phyloP scores from a whole-genome alignment of 805 yeast species.

The Barnettozyma botsteinii region DNA sequence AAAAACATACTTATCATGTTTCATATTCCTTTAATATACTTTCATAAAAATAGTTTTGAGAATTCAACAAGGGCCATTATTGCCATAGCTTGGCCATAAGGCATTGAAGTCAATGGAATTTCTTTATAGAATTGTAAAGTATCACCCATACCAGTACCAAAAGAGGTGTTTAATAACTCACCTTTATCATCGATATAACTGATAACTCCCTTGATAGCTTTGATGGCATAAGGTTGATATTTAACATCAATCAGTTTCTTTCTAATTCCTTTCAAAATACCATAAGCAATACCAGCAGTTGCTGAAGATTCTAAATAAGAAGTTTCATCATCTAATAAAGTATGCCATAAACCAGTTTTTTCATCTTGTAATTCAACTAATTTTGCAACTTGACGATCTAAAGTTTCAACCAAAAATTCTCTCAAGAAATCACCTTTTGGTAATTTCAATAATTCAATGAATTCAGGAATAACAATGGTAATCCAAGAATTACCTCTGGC shows the following conservation, averaged over 20 bases:
- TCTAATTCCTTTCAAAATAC: conserved; percentile 12
- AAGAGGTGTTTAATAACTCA: conserved; percentile 11
- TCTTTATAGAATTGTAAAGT: conserved; percentile 11
- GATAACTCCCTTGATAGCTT: conserved; percentile 13
- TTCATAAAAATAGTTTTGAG: conserved; percentile 10
- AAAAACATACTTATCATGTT: too few species aligned
- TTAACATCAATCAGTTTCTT: conserved; percentile 5
- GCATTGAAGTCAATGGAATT: conserved; percentile 13
- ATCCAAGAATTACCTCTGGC: conserved; percentile 15
- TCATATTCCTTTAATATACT: too few species aligned
- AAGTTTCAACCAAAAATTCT: conserved; percentile 10
- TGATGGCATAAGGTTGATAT: conserved; percentile 9
- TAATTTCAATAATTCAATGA: conserved; percentile 10
- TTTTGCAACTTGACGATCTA: conserved; percentile 15
- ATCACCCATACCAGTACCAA: conserved; percentile 15
- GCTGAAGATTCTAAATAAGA: conserved; percentile 13
- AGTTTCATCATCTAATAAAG: conserved; percentile 10
- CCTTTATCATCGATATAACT: conserved; percentile 11
- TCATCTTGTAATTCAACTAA: conserved; percentile 10
- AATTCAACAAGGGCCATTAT: conserved; percentile 13
- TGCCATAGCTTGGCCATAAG: conserved; percentile 15
- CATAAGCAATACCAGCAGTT: conserved; percentile 13
- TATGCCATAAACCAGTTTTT: conserved; percentile 13
- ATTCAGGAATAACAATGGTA: conserved; percentile 13
- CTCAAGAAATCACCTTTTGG: conserved; percentile 11